Evolutionary conservation across 2,329 filamentous ascomycete species (phyloP), one percentile per base, ranked within the genome.

Genomic region (Xylariales sp.): DNA sequence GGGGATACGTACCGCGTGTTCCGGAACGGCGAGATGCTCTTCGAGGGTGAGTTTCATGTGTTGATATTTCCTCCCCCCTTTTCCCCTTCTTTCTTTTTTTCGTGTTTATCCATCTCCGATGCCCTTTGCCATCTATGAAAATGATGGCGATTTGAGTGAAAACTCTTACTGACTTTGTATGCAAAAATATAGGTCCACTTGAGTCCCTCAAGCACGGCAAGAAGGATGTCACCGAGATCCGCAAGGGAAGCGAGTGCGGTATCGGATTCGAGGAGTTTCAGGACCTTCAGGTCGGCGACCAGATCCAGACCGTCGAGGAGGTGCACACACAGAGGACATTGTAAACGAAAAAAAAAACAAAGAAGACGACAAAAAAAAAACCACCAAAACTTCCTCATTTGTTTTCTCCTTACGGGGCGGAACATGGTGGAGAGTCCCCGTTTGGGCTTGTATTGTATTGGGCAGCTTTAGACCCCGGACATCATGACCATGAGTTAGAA

Each of bases 221-320:
- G 73, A 94, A 94, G 60, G 88, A 96, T 48, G 86, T 93, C 20
- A 69, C 71, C 31, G 88, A 95, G 55, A 93, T 95, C 81, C 81
- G 81, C 53, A 97, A 95, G 65, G 90, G 89, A 41, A 79, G 76
- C n/a, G 93, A 98, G 63, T 98, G 93, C 53, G 93, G 93, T 48
- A 83, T 98, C 49, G 81, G 79, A 37, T 91, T 98, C 53, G 80
- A 84, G 4, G 75, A 72, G 21, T 98, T 88, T 80, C 72, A 84
- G 33, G 85, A 80, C 16, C 85, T 97, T 57, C 61, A 83, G 54
- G 70, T 80, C 12, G 93, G 91, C 19, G 93, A 98, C 63, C 78
- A 83, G 59, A 76, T 98, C 44, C 93, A 97, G 67, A 83, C 81
- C 23, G 95, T 90, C 54, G 88, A 95, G 55, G 85, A 90, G 62